These are phyloP conservation scores for Jasminum sambac DNA, from an alignment of 257 asterid species.

Conservation along the genomic window DNA sequence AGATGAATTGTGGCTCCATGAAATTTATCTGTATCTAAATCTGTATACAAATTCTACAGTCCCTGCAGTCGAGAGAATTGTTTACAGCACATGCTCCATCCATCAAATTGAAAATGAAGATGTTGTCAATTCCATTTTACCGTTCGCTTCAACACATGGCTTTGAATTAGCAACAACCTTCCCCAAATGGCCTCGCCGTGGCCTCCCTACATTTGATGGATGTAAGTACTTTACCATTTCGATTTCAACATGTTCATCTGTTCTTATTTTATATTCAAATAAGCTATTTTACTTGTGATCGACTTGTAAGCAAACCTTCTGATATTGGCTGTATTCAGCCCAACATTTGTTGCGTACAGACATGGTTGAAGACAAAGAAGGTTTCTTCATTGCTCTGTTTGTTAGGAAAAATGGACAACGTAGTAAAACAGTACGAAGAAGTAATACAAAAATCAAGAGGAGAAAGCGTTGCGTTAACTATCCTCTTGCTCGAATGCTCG, in stretches of 20 bases:
- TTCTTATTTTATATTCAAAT: no score
- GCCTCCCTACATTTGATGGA: constrained; percentile 74
- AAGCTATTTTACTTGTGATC: no score
- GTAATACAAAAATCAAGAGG: no score
- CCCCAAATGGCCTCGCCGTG: constrained; percentile 90
- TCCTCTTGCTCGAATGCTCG: constrained; percentile 40
- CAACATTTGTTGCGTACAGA: constrained; percentile 69
- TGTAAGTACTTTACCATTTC: constrained; percentile 46
- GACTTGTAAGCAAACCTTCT: background rate
- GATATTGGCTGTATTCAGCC: constrained; percentile 37
- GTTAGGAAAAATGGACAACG: constrained; percentile 33
- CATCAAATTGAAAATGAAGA: constrained; percentile 90
- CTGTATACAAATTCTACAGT: constrained; percentile 35
- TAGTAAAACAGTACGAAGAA: background rate
- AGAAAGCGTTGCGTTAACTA: constrained; percentile 22
- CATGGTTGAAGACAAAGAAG: constrained; percentile 65
- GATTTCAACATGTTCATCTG: no score
- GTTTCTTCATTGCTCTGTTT: constrained; percentile 82
- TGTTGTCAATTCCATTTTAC: constrained; percentile 62
- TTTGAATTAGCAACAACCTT: constrained; percentile 60
- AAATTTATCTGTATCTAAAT: background rate
- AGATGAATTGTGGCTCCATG: background rate
- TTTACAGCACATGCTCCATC: constrained; percentile 91
- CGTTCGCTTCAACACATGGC: constrained; percentile 68
- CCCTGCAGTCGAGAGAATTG: constrained; percentile 82